Evolutionary conservation across 768 basidiomycete genomes (phyloP), one percentile per base, ranked within the genome.

Genomic region (Scleroderma bovista): DNA sequence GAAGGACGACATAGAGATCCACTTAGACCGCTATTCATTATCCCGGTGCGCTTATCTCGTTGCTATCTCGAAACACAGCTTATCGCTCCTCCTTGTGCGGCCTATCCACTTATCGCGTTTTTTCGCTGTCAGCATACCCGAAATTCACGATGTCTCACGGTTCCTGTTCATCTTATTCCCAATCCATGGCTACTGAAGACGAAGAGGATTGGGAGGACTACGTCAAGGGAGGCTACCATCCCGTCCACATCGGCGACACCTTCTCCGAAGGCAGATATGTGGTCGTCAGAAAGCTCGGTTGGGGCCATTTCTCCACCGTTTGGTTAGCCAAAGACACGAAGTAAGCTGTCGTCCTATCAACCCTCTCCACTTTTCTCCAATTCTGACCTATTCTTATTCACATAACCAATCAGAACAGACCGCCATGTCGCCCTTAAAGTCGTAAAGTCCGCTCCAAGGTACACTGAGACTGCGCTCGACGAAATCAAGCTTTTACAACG

Each of bases 381-480:
- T 29, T 43, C 60, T 57, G 34, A 59, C 57, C 47, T 49, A 39
- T 54, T 26, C 46, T 47, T 33, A 33, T 33, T 54, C 51, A 46
- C 38, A 16, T 50, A 36, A 8, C 19, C 22, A 57, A 50, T 51
- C 71, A 99, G 95, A 64, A 77, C 93, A 72, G 84, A 89, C 59
- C 88, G 93, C 44, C 96, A 99, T 70, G 96, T 99, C 60, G 96
- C 96, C 13, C 85, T 99, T 66, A 99, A 99, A 71, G 91, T 99
- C 62, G 96, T 99, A 68, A 99, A 98, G 70, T 96, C 94, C 15
- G 96, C 95, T 0, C 83, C 86, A 0, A 78, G 96, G 44, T 99
- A 99, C 69, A 99, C 95, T 1, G 95, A 99, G 65, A 99, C 96
- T 0, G 96, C 96, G 0, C 75, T 98, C 31, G 96, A 99, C 73